Evolutionary conservation across 163 green algal species (phyloP).

Genomic region (Trebouxia gelatinosa): DNA sequence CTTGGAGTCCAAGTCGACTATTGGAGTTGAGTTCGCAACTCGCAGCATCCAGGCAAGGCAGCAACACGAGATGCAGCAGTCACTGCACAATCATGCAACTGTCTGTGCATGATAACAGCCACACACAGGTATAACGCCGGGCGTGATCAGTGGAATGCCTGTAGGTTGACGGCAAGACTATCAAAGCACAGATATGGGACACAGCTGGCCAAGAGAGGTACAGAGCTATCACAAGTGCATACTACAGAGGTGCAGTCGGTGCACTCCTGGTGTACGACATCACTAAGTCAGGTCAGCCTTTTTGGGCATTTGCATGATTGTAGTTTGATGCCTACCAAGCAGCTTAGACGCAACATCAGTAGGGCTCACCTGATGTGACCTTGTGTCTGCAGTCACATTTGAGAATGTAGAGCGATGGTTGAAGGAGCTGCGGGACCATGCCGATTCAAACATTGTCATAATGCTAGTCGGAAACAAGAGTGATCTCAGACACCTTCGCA

Average conservation of each 20-base stretch:
- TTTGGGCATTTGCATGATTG: too few species aligned
- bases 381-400: slow-evolving; percentile 87
- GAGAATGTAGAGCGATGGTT: slow-evolving; percentile 98
- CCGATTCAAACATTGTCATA: slow-evolving; percentile 98
- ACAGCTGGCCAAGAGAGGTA: slow-evolving; percentile 96
- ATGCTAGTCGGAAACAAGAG: slow-evolving; percentile 99
- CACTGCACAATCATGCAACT: neutral
- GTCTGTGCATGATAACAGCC: neutral
- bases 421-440: slow-evolving; percentile 97
- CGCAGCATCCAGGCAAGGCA: slow-evolving; percentile 43
- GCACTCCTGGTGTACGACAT: slow-evolving; percentile 91
- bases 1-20: slow-evolving; percentile 98
- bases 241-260: slow-evolving; percentile 97
- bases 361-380: too few species aligned
- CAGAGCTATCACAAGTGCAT: slow-evolving; percentile 91
- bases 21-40: slow-evolving; percentile 98
- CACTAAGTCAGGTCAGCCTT: slow-evolving; percentile 38
- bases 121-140: too few species aligned
- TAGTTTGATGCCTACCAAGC: too few species aligned
- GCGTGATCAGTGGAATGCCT: neutral
- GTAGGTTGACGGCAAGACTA: slow-evolving; percentile 98
- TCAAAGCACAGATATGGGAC: slow-evolving; percentile 99
- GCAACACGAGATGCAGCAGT: neutral
- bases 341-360: too few species aligned
- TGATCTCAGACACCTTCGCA: slow-evolving; percentile 92